These are phyloP conservation scores for Exophiala sp. DNA, from an alignment of 2,329 filamentous ascomycete species.

Conservation along the genomic window DNA sequence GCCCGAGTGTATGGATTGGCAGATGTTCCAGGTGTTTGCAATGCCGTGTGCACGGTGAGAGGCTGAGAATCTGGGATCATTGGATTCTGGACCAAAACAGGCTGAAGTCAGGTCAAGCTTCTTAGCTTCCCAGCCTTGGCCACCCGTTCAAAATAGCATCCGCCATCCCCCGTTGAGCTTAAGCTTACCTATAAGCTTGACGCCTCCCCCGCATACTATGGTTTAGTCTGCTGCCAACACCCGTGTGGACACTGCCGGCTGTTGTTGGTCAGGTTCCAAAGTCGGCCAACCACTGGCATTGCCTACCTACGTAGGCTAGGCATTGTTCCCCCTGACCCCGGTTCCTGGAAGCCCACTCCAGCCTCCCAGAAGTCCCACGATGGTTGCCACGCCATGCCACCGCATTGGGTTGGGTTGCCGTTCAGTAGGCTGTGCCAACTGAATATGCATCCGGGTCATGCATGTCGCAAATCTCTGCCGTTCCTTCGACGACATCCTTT, in stretches of 20 bases:
- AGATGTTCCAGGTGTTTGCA: too few species aligned
- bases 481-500: too few species aligned
- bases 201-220: not conserved
- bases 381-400: too few species aligned
- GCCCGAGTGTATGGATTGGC: too few species aligned
- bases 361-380: not conserved
- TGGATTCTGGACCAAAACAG: not conserved
- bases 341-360: not conserved
- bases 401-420: too few species aligned
- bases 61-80: too few species aligned
- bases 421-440: not conserved
- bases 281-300: not conserved
- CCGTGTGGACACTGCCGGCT: not conserved
- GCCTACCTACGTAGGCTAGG: not conserved
- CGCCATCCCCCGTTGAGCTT: not conserved
- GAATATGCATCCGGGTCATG: not conserved
- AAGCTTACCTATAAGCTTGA: not conserved
- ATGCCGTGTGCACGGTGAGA: too few species aligned
- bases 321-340: not conserved
- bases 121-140: not conserved
- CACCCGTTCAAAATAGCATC: conserved; percentile 1
- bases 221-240: too few species aligned
- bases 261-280: not conserved
- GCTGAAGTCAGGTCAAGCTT: too few species aligned
- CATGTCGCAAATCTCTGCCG: too few species aligned